Base-by-base conservation (phyloP, 371 early-diverging fungal genomes). In the Saksenaea vasiformis region DNA sequence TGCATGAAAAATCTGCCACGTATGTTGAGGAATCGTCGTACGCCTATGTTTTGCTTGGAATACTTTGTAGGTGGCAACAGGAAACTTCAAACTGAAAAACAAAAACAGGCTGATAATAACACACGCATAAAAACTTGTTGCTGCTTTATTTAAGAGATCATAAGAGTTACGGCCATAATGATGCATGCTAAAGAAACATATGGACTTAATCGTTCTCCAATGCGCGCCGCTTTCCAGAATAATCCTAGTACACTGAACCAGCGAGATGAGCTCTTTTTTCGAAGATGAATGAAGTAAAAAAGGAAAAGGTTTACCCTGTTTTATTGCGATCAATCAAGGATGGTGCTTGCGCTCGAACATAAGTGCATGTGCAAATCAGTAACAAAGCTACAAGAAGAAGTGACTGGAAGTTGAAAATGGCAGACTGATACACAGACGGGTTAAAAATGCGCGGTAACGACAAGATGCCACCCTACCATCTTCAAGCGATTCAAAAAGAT, bases 151-250 rank as follows among this genome's bases (percentile, higher is more conserved):
- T 67, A 86, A 56, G 84, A 80, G 55, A 76, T 80, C 69, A 87
- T 74, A 14, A 86, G 68, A 54, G 81, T 86, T 65, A 92, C 62
- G 5, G 87, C 93, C 93, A 95, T 95, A 51, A 85, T 66, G 35
- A 94, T 74, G 64, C 94, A 94, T 8, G 92, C 91, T 59, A 94
- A 73, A 15, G 93, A 87, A 13, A 95, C 95, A 60, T 94, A 95
- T 28, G 94, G 94, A 57, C 90, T 90, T 55, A 95, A 78, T 34
- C 95, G 87, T 70, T 95, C 95, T 4, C 95, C 93, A 83, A 96
- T 89, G 66, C 95, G 84, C 31, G 95, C 93, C 14, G 89, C 87
- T 70, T 96, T 96, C 95, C 95, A 96, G 63, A 95, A 90, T 44
- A 95, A 73, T 15, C 95, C 95, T 54, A 90, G 73, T 4, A 93